Conservation (phyloP, 2,329 filamentous ascomycete genomes). For the Trichoderma hamatum region DNA sequence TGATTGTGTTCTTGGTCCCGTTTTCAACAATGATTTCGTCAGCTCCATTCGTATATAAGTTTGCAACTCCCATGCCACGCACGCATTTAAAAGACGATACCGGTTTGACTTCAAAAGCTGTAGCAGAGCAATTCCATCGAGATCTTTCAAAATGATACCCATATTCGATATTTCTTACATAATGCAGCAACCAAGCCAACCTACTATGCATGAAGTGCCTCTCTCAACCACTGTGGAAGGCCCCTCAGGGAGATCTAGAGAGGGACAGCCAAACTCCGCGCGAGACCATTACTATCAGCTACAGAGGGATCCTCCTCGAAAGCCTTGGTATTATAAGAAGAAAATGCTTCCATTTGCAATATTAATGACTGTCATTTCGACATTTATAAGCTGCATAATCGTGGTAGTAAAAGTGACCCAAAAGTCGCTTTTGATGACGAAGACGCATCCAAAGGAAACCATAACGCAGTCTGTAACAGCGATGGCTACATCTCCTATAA, state of each 20-base stretch:
- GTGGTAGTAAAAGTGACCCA: slow-evolving; percentile 9
- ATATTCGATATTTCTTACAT: slow-evolving; percentile 14
- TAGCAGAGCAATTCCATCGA: background rate
- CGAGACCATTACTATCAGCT: slow-evolving; percentile 12
- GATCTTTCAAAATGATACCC: background rate
- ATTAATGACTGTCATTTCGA: background rate
- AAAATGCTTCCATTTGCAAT: slow-evolving; percentile 18
- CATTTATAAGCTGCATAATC: slow-evolving; percentile 3
- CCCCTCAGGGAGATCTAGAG: background rate
- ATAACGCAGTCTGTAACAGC: slow-evolving; percentile 1
- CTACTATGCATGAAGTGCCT: background rate
- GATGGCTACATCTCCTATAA: background rate
- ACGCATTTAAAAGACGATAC: background rate
- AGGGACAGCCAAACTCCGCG: background rate
- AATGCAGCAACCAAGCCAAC: background rate
- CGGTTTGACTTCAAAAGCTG: too few species aligned
- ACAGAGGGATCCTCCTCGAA: background rate
- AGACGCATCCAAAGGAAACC: slow-evolving; percentile 1
- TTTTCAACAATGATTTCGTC: background rate
- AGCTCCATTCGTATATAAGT: background rate
- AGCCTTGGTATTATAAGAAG: slow-evolving; percentile 19
- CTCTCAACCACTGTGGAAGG: background rate
- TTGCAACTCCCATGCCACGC: background rate
- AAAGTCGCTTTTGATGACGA: slow-evolving; percentile 11
- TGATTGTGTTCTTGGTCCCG: background rate